Evolutionary conservation across 305 asterid species (phyloP).

Genomic region (Solanum chacoense): DNA sequence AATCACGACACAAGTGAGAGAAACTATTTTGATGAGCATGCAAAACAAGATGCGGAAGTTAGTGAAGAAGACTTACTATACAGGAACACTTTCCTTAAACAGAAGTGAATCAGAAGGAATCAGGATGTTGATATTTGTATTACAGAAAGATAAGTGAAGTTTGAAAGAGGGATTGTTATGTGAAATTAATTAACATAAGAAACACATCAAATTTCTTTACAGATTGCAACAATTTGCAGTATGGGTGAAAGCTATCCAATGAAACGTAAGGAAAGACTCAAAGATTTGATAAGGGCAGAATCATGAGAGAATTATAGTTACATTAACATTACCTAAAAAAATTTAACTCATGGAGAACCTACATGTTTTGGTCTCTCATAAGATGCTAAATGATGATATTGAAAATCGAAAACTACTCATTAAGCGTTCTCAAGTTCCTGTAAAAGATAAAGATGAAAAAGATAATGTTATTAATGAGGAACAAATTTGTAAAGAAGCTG

Average conservation of each 20-base stretch:
- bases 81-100: not conserved
- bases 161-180: not conserved
- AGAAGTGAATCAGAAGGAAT: not conserved
- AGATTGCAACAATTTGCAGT: not conserved
- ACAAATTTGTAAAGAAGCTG: too few relatives aligned
- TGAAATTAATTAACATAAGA: not conserved
- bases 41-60: not conserved
- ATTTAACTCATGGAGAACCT: not conserved
- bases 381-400: too few relatives aligned
- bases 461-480: too few relatives aligned
- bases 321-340: not conserved
- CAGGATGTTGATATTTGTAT: not conserved
- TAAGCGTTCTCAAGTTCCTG: too few relatives aligned
- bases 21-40: not conserved
- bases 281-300: not conserved
- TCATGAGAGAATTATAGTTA: not conserved
- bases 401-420: too few relatives aligned
- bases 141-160: not conserved
- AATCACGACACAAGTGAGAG: not conserved
- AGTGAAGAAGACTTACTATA: not conserved
- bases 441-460: too few relatives aligned
- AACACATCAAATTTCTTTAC: not conserved
- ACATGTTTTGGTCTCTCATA: too few relatives aligned
- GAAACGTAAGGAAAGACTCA: not conserved
- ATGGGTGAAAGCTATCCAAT: not conserved